phyloP scores from a whole-genome alignment of 1,284 basidiomycete species.

The Fomitopsis pinicola region DNA sequence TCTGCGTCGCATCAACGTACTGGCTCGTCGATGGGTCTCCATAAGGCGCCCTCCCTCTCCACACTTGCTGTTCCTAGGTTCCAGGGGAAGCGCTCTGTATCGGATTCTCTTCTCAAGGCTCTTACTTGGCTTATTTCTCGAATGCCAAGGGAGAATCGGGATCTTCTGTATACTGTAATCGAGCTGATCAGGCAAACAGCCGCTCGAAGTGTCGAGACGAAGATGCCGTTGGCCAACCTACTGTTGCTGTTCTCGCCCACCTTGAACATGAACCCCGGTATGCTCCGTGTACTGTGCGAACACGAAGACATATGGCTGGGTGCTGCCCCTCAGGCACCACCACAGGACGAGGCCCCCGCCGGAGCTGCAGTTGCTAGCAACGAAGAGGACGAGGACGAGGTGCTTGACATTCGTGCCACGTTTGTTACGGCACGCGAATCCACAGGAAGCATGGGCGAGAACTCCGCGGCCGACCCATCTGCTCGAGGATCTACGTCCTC shows the following conservation, averaged over 20 bases:
- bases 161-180: conserved; percentile 66
- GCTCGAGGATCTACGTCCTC: not conserved
- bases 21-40: conserved; percentile 40
- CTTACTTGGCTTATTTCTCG: conserved; percentile 57
- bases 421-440: conserved; percentile 8
- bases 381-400: conserved; percentile 3
- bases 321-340: conserved; percentile 5
- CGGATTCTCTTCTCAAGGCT: conserved; percentile 45
- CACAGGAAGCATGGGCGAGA: not conserved
- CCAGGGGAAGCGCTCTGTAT: conserved; percentile 52
- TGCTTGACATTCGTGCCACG: conserved; percentile 4
- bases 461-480: not conserved
- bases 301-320: conserved; percentile 59
- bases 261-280: conserved; percentile 71
- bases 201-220: conserved; percentile 58
- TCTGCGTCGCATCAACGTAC: conserved; percentile 23
- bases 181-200: conserved; percentile 72
- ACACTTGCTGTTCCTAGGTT: conserved; percentile 70
- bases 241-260: conserved; percentile 79
- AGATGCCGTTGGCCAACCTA: conserved; percentile 83
- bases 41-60: conserved; percentile 74
- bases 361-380: not conserved
- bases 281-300: conserved; percentile 73
- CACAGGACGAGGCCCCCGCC: not conserved
- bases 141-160: conserved; percentile 68